These are phyloP conservation scores for Apiospora saccharicola DNA, from an alignment of 2,329 filamentous ascomycete genomes.

Conservation along the genomic window DNA sequence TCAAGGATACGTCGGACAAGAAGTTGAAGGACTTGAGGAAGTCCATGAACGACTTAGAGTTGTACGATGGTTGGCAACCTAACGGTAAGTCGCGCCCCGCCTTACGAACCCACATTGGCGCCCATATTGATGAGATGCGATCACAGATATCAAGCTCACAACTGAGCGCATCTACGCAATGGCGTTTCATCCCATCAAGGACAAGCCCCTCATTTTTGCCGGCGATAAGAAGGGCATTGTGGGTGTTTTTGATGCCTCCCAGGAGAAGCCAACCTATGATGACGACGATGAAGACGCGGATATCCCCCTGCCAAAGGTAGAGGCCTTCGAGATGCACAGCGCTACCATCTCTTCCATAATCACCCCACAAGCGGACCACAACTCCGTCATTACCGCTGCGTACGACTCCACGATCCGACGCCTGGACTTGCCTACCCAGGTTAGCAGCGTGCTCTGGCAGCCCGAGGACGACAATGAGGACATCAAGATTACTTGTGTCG, in stretches of 20 bases:
- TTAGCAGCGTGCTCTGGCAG: constrained; percentile 83
- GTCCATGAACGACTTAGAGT: constrained; percentile 76
- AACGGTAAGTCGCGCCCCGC: constrained; percentile 63
- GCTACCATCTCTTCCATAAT: constrained; percentile 87
- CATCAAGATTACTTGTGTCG: constrained; percentile 82
- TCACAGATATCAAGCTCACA: constrained; percentile 84
- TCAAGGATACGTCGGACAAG: constrained; percentile 80
- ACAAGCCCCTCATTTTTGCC: constrained; percentile 90
- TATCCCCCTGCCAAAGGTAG: constrained; percentile 77
- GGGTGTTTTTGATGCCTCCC: constrained; percentile 89
- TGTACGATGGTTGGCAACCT: constrained; percentile 87
- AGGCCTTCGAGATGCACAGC: constrained; percentile 88
- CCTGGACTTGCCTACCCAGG: constrained; percentile 81
- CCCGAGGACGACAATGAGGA: constrained; percentile 75
- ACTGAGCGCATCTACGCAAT: constrained; percentile 88
- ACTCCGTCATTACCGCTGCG: constrained; percentile 82
- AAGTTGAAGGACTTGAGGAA: constrained; percentile 76
- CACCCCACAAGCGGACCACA: constrained; percentile 75
- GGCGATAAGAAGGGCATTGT: constrained; percentile 93
- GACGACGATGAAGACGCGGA: constrained; percentile 74
- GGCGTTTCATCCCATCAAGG: constrained; percentile 84
- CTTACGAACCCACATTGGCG: not conserved
- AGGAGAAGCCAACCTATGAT: constrained; percentile 61
- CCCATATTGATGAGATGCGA: constrained; percentile 14
- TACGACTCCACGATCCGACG: constrained; percentile 94